Conservation (phyloP, 176 grass and related monocot genomes). For the Secale cereale region DNA sequence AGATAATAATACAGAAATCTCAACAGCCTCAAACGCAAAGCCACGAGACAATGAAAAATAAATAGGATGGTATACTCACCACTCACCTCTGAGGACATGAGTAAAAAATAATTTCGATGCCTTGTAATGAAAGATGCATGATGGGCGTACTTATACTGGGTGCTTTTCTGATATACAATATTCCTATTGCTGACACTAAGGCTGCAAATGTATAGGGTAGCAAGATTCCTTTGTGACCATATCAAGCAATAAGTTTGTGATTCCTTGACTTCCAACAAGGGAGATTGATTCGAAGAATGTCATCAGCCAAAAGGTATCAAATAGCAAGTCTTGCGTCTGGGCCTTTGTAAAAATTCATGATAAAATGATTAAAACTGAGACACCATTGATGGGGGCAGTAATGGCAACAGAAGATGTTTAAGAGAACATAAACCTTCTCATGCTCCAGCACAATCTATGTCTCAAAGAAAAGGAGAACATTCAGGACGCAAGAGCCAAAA, state of each 20-base stretch:
- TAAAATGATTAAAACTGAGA: conserved; percentile 7
- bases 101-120: conserved; percentile 85
- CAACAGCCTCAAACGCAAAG: not conserved
- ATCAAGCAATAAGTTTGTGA: too few relatives aligned
- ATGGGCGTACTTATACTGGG: conserved; percentile 50
- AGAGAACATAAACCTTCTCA: too few relatives aligned
- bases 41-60: not conserved
- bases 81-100: conserved; percentile 90
- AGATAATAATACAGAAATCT: not conserved
- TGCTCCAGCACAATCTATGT: too few relatives aligned
- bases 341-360: conserved; percentile 74
- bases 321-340: conserved; percentile 74
- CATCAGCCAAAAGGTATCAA: conserved; percentile 86
- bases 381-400: not conserved
- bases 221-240: conserved; percentile 41
- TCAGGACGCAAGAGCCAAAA: conserved; percentile 69
- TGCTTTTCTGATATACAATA: conserved; percentile 69
- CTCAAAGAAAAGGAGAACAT: conserved; percentile 89
- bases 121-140: conserved; percentile 65
- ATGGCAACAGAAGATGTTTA: too few relatives aligned
- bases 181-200: conserved; percentile 50
- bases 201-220: conserved; percentile 52
- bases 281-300: too few relatives aligned
- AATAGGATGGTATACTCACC: conserved; percentile 36
- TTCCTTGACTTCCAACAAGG: too few relatives aligned